Base-by-base conservation (phyloP, 768 basidiomycete species). In the Daedalea quercina region DNA sequence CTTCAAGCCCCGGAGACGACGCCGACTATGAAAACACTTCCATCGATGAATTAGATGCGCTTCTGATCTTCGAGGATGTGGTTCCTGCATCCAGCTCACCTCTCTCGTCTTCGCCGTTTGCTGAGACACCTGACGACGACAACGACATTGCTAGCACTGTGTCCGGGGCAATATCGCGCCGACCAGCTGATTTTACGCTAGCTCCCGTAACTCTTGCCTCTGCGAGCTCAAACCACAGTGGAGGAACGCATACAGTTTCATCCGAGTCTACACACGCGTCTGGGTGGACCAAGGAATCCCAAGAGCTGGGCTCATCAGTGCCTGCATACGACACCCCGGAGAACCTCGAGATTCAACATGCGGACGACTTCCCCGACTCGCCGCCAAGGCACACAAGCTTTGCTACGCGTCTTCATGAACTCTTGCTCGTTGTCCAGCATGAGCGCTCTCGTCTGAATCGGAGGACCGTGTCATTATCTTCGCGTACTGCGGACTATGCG, bases 81-180 rank as follows among this genome's bases (percentile, higher is more conserved):
- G 45, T 34, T 40, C 56, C 54, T 7, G 50, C 49, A 15, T 55
- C 59, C n/a, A 56, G 58, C 43, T 60, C 59, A 3, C 55, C 59
- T 1, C 20, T 54, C 2, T 28, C 47, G 1, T 55, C 57, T 3
- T 57, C 59, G 46, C 55, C 59, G 3, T 19, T 31, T 25, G 45
- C 23, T 2, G n/a, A 33, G 3, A 60, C 56, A 2, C 51, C 56
- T 24, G 49, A 43, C 19, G 48, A 53, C 48, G 3, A 35, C 34
- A 40, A 40, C 34, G 34, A 35, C 17, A 17, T 17, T 40, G 37
- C 37, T 40, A 8, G 37, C 19, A 15, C 4, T 17, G 34, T 8
- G 15, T 6, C 37, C 37, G 6, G 13, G 37, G 19, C 13, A 40
- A 11, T 7, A 9, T 22, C 22, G 12, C 13, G 25, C 11, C 9